phyloP scores from a whole-genome alignment of 352 stramenopile species.

The Pythium brachiatum region DNA sequence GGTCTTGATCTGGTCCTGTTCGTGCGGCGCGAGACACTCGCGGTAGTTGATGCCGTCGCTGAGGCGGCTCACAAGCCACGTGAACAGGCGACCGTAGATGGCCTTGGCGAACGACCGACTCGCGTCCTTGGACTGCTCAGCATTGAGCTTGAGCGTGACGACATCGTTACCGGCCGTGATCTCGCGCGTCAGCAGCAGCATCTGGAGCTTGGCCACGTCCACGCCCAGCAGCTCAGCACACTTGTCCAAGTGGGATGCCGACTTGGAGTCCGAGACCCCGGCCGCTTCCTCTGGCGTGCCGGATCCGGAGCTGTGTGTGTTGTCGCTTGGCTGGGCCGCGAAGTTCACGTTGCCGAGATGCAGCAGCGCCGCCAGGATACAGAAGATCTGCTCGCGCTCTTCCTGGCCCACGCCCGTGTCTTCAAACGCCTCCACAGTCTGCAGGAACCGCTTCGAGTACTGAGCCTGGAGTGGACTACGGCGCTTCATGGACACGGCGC shows the following conservation, averaged over 20 bases:
- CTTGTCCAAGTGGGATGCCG: slow-evolving; percentile 56
- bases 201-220: slow-evolving; percentile 69
- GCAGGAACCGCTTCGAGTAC: slow-evolving; percentile 54
- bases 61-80: slow-evolving; percentile 90
- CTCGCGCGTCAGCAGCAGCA: slow-evolving; percentile 82
- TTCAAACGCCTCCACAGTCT: slow-evolving; percentile 74
- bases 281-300: slow-evolving; percentile 46
- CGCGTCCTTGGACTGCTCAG: slow-evolving; percentile 83
- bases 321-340: slow-evolving; percentile 12
- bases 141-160: slow-evolving; percentile 74
- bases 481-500: slow-evolving; percentile 35
- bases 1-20: slow-evolving; percentile 50
- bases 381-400: slow-evolving; percentile 58
- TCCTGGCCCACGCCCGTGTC: slow-evolving; percentile 59
- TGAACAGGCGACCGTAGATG: slow-evolving; percentile 96
- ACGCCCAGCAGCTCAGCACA: slow-evolving; percentile 90
- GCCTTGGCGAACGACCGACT: slow-evolving; percentile 94
- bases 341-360: slow-evolving; percentile 96
- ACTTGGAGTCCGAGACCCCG: slow-evolving; percentile 33
- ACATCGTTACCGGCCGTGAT: slow-evolving; percentile 93
- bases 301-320: slow-evolving; percentile 1
- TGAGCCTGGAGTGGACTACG: slow-evolving; percentile 34
- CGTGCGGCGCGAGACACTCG: slow-evolving; percentile 37
- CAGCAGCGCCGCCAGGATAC: slow-evolving; percentile 88
- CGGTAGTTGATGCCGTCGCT: slow-evolving; percentile 81